These are phyloP conservation scores for Parasitella parasitica DNA, from an alignment of 371 early-diverging fungal genomes.

Conservation along the genomic window DNA sequence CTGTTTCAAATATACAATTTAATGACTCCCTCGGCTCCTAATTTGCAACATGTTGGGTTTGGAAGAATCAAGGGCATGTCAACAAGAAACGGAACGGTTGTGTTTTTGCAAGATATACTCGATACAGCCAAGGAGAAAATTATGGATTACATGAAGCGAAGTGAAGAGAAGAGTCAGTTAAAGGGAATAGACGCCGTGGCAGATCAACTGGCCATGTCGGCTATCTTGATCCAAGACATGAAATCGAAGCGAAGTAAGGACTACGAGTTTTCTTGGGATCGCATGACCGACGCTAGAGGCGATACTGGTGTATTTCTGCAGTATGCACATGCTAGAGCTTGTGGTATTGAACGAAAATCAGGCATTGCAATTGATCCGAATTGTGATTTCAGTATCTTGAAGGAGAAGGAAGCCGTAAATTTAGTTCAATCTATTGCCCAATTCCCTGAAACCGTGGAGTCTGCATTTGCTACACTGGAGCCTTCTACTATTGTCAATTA, in stretches of 20 bases:
- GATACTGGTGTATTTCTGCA: conserved; percentile 98
- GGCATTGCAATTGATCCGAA: conserved; percentile 18
- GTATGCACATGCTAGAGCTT: conserved; percentile 92
- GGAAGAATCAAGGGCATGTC: conserved; percentile 97
- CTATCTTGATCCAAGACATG: conserved; percentile 95
- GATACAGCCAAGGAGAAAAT: conserved; percentile 84
- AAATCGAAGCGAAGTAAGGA: conserved; percentile 88
- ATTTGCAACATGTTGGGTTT: conserved; percentile 81
- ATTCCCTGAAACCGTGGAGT: conserved; percentile 81
- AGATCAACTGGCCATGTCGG: conserved; percentile 75
- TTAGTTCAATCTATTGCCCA: conserved; percentile 76
- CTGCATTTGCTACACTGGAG: conserved; percentile 66
- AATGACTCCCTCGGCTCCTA: background rate
- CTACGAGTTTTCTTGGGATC: conserved; percentile 94
- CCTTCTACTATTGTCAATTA: conserved; percentile 90
- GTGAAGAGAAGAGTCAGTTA: conserved; percentile 66
- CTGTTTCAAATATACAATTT: conserved; percentile 86
- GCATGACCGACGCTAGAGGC: conserved; percentile 92
- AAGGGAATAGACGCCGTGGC: conserved; percentile 62
- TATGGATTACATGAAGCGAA: conserved; percentile 77
- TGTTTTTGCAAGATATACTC: conserved; percentile 97
- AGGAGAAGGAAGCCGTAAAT: conserved; percentile 68
- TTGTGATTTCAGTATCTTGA: conserved; percentile 51
- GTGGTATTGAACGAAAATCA: conserved; percentile 55
- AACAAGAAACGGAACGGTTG: conserved; percentile 93